These are phyloP conservation scores for Phytophthora rubi DNA, from an alignment of 352 stramenopile species.

Conservation along the genomic window DNA sequence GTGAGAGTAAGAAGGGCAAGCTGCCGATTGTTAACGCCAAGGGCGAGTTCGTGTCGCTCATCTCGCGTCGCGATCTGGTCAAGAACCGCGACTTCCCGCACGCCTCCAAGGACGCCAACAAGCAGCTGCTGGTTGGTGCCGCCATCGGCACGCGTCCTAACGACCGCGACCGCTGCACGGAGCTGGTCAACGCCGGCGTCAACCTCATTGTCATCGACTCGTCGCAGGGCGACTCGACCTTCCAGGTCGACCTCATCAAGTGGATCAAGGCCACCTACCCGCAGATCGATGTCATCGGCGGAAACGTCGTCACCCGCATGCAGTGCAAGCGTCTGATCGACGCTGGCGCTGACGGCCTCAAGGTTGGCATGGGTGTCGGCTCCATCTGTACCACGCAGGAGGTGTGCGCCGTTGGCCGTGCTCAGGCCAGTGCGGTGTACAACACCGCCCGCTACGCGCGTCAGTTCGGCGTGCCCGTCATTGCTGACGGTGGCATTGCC, in stretches of 20 bases:
- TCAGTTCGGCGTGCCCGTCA: conserved; percentile 97
- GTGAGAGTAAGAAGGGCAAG: conserved; percentile 99
- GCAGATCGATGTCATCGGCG: conserved; percentile 97
- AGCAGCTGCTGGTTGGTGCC: conserved; percentile 98
- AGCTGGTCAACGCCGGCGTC: conserved; percentile 94
- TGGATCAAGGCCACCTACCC: conserved; percentile 97
- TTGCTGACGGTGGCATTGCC: conserved; percentile 99
- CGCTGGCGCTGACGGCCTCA: conserved; percentile 98
- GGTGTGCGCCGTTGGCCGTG: conserved; percentile 97
- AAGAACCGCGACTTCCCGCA: conserved; percentile 98
- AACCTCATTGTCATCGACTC: conserved; percentile 99
- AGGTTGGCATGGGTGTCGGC: conserved; percentile 99
- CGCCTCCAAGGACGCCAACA: conserved; percentile 97
- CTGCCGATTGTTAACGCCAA: conserved; percentile 99
- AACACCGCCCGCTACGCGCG: conserved; percentile 96
- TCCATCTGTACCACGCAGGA: conserved; percentile 99
- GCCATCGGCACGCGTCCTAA: conserved; percentile 98
- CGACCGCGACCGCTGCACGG: conserved; percentile 94
- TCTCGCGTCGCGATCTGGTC: conserved; percentile 97
- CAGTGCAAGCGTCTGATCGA: conserved; percentile 99
- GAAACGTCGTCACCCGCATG: conserved; percentile 98
- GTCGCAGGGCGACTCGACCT: conserved; percentile 98
- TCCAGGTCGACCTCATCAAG: conserved; percentile 90
- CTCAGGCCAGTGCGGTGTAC: conserved; percentile 99
- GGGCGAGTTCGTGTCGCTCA: conserved; percentile 98